Percentiles rank a stretch among this genome's conserved stretches.
These are phyloP conservation scores for Aspergillus ellipticus DNA, from an alignment of 495 filamentous ascomycete species.

Conservation along the genomic window DNA sequence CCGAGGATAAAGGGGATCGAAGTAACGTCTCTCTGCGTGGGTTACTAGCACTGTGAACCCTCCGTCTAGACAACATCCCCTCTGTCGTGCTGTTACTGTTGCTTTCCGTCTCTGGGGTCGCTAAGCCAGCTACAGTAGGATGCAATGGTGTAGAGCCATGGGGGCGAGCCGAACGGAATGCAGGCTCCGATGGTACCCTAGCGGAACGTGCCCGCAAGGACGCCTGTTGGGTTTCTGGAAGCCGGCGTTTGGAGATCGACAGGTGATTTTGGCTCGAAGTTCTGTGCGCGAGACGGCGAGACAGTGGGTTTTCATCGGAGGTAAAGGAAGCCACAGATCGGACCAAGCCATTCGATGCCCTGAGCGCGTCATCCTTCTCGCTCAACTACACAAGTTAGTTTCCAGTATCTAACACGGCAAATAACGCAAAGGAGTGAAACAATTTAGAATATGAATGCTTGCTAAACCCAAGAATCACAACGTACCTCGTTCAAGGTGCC, in stretches of 20 bases:
- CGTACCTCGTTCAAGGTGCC: conserved; percentile 55
- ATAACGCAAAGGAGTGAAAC: background rate
- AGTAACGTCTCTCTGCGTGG: conserved; percentile 34
- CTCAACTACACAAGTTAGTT: conserved; percentile 39
- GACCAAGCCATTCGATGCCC: conserved; percentile 53
- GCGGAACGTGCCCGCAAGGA: conserved; percentile 27
- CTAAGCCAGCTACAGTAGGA: conserved; percentile 34
- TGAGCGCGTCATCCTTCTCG: conserved; percentile 47
- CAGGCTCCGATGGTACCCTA: conserved; percentile 35
- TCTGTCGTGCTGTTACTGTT: conserved; percentile 31
- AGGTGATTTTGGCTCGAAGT: conserved; percentile 26
- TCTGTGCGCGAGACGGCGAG: conserved; percentile 27
- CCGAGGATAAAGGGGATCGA: conserved; percentile 38
- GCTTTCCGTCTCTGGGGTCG: conserved; percentile 43
- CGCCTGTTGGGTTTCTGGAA: conserved; percentile 53
- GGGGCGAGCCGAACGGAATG: conserved; percentile 31
- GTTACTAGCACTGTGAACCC: conserved; percentile 34
- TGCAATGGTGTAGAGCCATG: conserved; percentile 24
- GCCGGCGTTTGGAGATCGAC: conserved; percentile 41
- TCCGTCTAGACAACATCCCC: conserved; percentile 22
- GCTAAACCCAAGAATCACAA: background rate
- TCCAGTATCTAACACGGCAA: background rate
- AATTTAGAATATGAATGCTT: background rate
- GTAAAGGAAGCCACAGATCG: conserved; percentile 44
- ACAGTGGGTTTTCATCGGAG: conserved; percentile 27